phyloP scores from a whole-genome alignment of 768 basidiomycete genomes.

The Solioccasus polychromus region DNA sequence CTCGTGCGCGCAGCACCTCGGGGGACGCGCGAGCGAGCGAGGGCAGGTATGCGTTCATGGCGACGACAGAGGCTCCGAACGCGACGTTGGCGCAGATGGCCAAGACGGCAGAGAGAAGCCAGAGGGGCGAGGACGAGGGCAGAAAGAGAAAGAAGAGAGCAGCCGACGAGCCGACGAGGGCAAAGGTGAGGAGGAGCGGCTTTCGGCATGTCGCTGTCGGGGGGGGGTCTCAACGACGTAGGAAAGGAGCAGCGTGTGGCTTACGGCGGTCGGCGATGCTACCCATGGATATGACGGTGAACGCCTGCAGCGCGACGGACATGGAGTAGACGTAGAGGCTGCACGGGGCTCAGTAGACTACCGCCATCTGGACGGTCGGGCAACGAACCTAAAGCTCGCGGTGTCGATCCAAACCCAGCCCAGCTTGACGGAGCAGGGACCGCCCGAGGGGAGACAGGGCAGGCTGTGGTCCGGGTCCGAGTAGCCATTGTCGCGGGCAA shows the following conservation, averaged over 20 bases:
- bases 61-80: constrained; percentile 84
- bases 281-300: constrained; percentile 95
- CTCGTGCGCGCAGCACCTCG: constrained; percentile 45
- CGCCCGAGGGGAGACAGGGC: constrained; percentile 51
- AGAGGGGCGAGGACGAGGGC: constrained; percentile 66
- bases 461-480: constrained; percentile 62
- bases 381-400: constrained; percentile 84
- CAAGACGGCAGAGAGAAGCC: constrained; percentile 66
- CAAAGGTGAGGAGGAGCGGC: constrained; percentile 72
- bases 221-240: constrained; percentile 16
- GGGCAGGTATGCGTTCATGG: constrained; percentile 88
- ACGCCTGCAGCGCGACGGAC: constrained; percentile 84
- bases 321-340: constrained; percentile 88
- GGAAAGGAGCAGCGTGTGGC: no score
- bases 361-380: no score
- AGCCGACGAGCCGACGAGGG: constrained; percentile 63
- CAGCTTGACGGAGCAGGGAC: constrained; percentile 76
- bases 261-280: constrained; percentile 86
- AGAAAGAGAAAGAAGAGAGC: constrained; percentile 71
- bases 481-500: constrained; percentile 85
- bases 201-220: constrained; percentile 75
- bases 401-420: constrained; percentile 87
- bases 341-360: no score
- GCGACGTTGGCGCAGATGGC: constrained; percentile 79
- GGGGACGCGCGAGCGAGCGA: constrained; percentile 63